Evolutionary conservation across 345 rosid species (phyloP).

Genomic region (Litchi chinensis): DNA sequence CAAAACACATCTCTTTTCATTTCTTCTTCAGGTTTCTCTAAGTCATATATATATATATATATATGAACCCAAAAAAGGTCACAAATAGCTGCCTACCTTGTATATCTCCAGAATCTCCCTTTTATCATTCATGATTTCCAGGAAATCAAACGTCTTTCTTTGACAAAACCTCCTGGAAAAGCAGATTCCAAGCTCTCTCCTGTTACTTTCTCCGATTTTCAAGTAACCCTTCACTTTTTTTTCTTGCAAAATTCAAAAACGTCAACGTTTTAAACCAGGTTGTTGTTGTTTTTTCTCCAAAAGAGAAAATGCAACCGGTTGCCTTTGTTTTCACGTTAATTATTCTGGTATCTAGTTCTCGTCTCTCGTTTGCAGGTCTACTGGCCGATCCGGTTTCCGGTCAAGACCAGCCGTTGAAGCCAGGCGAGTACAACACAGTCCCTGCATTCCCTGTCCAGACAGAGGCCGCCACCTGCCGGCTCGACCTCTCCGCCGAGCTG

Average conservation of each 20-base stretch:
- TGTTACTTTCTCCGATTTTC: slow-evolving; percentile 1
- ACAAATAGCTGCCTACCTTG: slow-evolving; percentile 15
- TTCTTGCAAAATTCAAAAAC: slow-evolving; percentile 4
- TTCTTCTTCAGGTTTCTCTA: not conserved
- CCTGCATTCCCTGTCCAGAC: slow-evolving; percentile 85
- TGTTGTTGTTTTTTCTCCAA: not conserved
- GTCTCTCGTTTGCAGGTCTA: slow-evolving; percentile 44
- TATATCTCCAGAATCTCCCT: slow-evolving; percentile 38
- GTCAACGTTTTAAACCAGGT: slow-evolving; percentile 22
- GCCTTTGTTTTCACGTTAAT: slow-evolving; percentile 24
- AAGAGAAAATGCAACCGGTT: slow-evolving; percentile 28
- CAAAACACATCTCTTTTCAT: not conserved
- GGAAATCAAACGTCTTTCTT: not conserved
- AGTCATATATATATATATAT: not conserved
- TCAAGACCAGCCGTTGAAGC: slow-evolving; percentile 43
- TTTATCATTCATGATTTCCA: not conserved
- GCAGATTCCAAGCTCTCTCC: slow-evolving; percentile 3
- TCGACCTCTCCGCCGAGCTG: slow-evolving; percentile 93
- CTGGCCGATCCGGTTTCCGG: slow-evolving; percentile 59
- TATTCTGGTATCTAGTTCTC: slow-evolving; percentile 17
- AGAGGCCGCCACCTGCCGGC: slow-evolving; percentile 65
- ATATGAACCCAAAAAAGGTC: slow-evolving; percentile 2
- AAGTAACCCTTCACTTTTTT: slow-evolving; percentile 2
- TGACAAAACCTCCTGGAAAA: not conserved
- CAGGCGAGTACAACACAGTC: slow-evolving; percentile 60